phyloP scores from a whole-genome alignment of 192 early-diverging fungal species.

The Podila minutissima region DNA sequence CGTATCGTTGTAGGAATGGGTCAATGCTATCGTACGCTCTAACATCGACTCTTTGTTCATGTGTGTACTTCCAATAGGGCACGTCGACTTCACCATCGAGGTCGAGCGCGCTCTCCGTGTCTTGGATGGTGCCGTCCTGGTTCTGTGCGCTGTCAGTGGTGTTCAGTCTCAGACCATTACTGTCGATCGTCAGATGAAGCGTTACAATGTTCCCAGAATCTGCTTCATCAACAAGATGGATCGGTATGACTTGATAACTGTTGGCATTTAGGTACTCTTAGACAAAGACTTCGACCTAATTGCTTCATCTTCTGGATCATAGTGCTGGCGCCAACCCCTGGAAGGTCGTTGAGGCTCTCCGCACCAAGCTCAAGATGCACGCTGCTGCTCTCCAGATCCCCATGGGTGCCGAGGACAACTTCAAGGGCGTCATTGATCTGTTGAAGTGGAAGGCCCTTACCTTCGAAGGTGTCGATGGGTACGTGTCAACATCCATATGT shows the following conservation, averaged over 20 bases:
- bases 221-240: constrained; percentile 95
- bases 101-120: constrained; percentile 89
- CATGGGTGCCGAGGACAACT: constrained; percentile 88
- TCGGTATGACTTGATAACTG: constrained; percentile 56
- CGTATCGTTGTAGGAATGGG: too few relatives aligned
- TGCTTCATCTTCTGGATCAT: not conserved
- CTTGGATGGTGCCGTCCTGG: constrained; percentile 87
- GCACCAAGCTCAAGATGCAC: constrained; percentile 79
- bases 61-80: constrained; percentile 56
- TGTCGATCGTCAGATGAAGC: constrained; percentile 91
- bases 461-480: constrained; percentile 91
- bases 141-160: constrained; percentile 86
- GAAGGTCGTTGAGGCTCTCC: constrained; percentile 83
- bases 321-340: constrained; percentile 84
- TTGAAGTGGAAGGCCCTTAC: constrained; percentile 87
- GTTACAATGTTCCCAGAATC: constrained; percentile 87
- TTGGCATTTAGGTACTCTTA: not conserved
- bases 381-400: constrained; percentile 86
- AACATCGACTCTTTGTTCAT: not conserved
- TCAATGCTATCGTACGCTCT: not conserved
- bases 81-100: constrained; percentile 92
- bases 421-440: constrained; percentile 93
- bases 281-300: not conserved
- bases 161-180: constrained; percentile 92
- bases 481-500: constrained; percentile 12